Evolutionary conservation across 176 grass and related monocot genomes (phyloP).

Genomic region (Thinopyrum elongatum): DNA sequence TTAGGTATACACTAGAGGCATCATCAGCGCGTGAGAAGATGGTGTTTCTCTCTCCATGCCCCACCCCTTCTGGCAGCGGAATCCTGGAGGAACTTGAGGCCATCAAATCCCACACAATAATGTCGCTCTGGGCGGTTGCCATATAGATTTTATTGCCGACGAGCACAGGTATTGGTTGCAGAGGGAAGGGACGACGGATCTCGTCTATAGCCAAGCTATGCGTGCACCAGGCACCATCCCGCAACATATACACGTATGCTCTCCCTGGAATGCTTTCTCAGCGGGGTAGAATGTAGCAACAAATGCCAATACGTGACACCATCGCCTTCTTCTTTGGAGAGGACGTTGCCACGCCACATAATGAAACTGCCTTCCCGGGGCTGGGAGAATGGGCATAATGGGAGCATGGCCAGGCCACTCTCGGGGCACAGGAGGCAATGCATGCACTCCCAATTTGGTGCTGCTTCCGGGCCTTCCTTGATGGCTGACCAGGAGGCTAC

Average conservation of each 20-base stretch:
- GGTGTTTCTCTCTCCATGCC: not conserved
- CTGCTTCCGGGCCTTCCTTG: not conserved
- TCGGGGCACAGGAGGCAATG: not conserved
- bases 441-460: not conserved
- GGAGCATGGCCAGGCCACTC: not conserved
- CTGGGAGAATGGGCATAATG: not conserved
- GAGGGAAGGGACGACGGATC: not conserved
- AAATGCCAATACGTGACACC: not conserved
- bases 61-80: not conserved
- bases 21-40: not conserved
- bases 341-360: not conserved
- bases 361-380: not conserved
- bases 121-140: too few relatives aligned
- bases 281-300: not conserved
- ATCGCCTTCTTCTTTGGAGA: not conserved
- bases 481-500: too few relatives aligned
- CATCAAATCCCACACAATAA: too few relatives aligned
- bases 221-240: not conserved
- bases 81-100: not conserved
- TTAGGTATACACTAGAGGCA: not conserved
- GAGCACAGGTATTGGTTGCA: too few relatives aligned
- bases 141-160: too few relatives aligned
- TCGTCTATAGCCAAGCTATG: not conserved
- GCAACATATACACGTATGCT: not conserved
- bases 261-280: not conserved